These are phyloP conservation scores for Thuidium tamariscinum DNA, from an alignment of 225 moss, liverwort and hornwort species.

Conservation along the genomic window DNA sequence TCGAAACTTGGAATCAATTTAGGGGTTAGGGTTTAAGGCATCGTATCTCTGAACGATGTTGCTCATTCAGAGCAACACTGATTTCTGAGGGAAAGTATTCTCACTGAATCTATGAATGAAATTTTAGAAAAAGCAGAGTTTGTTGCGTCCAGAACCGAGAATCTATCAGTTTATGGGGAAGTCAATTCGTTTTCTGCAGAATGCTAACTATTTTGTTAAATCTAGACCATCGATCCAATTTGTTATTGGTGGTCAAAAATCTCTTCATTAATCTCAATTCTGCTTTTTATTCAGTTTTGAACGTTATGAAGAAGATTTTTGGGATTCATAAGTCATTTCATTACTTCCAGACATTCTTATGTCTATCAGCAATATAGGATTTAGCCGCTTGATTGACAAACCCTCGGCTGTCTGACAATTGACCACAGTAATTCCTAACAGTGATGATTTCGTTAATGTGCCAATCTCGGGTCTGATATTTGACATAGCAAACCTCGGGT, in stretches of 20 bases:
- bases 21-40: slow-evolving; percentile 19
- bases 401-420: background rate
- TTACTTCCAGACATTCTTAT: background rate
- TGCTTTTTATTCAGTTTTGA: background rate
- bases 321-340: background rate
- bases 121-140: background rate
- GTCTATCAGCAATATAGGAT: background rate
- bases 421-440: background rate
- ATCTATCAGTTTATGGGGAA: background rate
- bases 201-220: background rate
- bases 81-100: background rate
- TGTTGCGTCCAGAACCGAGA: background rate
- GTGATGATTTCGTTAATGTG: background rate
- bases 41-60: background rate
- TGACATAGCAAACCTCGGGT: background rate
- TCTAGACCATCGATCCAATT: background rate
- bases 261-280: background rate
- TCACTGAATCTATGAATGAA: background rate
- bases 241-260: background rate
- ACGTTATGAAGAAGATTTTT: too few relatives aligned
- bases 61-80: background rate
- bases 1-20: background rate
- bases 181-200: background rate
- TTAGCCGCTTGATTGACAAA: background rate
- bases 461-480: background rate